Base-by-base conservation (phyloP, 306 rosid genomes). In the Begonia fuchsioides region DNA sequence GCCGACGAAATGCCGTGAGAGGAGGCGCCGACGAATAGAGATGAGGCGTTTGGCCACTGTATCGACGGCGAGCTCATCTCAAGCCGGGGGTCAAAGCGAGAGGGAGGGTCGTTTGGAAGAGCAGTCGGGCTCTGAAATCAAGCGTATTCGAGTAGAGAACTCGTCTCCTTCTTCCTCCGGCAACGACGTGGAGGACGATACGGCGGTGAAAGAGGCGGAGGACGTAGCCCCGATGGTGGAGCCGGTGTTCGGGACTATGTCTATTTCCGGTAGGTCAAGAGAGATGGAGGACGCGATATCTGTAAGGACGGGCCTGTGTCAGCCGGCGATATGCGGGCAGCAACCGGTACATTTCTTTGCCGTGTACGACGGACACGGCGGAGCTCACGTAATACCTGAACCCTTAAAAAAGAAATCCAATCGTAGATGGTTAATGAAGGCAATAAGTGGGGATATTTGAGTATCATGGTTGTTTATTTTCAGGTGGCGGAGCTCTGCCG, bases 331-430 rank as follows among this genome's bases (percentile, higher is more conserved):
- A 12, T 12, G 43, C 43, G 20, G 61, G 3, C 52, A 57, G n/a
- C 55, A 11, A 39, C 56, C 59, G 9, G 46, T 68, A 17, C 69
- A 68, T 46, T 60, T 64, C 52, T 68, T 73, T 38, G 65, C 75
- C 17, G 79, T 73, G 15, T 68, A 56, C 17, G 75, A 68, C 18
- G 79, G 79, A n/a, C 75, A 73, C n/a, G 72, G 72, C 38, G 72
- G 79, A 39, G 32, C 62, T 50, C 75, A 68, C 20, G 78, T 73
- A 68, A 49, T 16, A 44, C 17, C n/a, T 54, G 17, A 8, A 50
- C 15, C 17, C 18, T 3, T 32, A 35, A 6, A 35, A 32, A 32
- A 13, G 0, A 1, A 46, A 46, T n/a, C n/a, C n/a, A n/a, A n/a
- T n/a, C n/a, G n/a, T n/a, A n/a, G n/a, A n/a, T n/a, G n/a, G n/a